Evolutionary conservation across 805 yeast species (phyloP), one percentile per base, ranked within the genome.

Genomic region (Zygoascus flipseniorum): DNA sequence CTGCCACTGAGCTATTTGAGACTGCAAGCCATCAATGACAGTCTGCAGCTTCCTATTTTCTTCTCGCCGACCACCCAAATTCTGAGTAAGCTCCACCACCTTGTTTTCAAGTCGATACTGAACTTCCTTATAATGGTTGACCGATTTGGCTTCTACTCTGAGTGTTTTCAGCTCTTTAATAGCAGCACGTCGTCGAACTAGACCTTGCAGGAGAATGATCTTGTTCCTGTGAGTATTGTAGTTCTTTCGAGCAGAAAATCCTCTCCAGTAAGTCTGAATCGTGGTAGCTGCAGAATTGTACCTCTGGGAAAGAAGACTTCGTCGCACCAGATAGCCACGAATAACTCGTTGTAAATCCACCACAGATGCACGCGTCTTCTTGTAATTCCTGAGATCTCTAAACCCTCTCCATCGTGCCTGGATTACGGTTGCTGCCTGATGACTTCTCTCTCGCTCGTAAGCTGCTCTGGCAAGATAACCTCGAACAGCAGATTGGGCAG

Each of bases 61-160:
- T 59, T 81, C 86, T 26, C 86, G 83, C 67, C 88, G 86, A 39
- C 82, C 71, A 0, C 96, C 81, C 56, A 92, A 75, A 11, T 85
- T 79, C 65, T 92, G 95, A 2, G 97, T 92, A 61, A 93, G 79
- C 69, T 90, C 95, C 59, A 93, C 89, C n/a, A 95, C 97, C 76
- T 95, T 93, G 71, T 93, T 93, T 70, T 93, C 99, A 63, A 95
- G 78, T 67, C 86, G 82, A 72, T 89, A 93, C 63, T 95, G 89
- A 42, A 88, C 95, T 68, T 92, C 96, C 69, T 88, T 82, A 73
- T 88, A 78, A 65, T 85, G 95, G 66, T 85, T 84, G 46, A 89
- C 95, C 14, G 96, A 88, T 67, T 88, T 88, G 31, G 97, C 96
- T 59, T 93, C 98, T n/a, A 77, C 77, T 66, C 81, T 86, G 68